These are phyloP conservation scores for Epipyxis sp. DNA, from an alignment of 108 stramenopile genomes.

Conservation along the genomic window DNA sequence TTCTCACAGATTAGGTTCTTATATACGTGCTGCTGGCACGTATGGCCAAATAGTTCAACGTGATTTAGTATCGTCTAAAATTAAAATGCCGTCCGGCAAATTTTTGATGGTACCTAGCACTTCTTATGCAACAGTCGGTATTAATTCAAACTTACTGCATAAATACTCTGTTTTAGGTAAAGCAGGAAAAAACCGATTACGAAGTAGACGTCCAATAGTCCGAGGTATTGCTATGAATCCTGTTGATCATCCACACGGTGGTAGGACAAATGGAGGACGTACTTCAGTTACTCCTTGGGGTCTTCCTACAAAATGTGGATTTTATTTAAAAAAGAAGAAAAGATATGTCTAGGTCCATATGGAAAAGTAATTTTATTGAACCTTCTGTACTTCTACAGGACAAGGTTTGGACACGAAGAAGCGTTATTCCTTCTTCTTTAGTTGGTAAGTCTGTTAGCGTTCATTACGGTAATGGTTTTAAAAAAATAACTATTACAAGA, in stretches of 20 bases:
- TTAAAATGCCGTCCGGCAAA: slow-evolving; percentile 14
- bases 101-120: slow-evolving; percentile 7
- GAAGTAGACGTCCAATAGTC: not conserved
- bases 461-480: slow-evolving; percentile 25
- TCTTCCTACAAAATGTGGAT: slow-evolving; percentile 7
- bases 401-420: slow-evolving; percentile 21
- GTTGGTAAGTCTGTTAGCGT: not conserved
- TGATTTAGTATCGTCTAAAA: slow-evolving; percentile 9
- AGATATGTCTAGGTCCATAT: slow-evolving; percentile 11
- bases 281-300: slow-evolving; percentile 26
- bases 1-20: slow-evolving; percentile 2
- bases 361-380: slow-evolving; percentile 31
- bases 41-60: not conserved
- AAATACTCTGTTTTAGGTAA: slow-evolving; percentile 10
- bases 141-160: not conserved
- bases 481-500: not conserved
- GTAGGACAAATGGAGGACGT: slow-evolving; percentile 26
- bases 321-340: slow-evolving; percentile 26
- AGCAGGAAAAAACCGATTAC: slow-evolving; percentile 14
- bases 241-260: slow-evolving; percentile 25
- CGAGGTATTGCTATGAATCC: slow-evolving; percentile 30
- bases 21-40: slow-evolving; percentile 13
- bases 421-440: slow-evolving; percentile 17
- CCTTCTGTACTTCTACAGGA: not conserved
- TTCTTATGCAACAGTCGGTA: slow-evolving; percentile 21